These are phyloP conservation scores for Endotrypanum monterogeii DNA, from an alignment of 208 protist species.

Conservation along the genomic window DNA sequence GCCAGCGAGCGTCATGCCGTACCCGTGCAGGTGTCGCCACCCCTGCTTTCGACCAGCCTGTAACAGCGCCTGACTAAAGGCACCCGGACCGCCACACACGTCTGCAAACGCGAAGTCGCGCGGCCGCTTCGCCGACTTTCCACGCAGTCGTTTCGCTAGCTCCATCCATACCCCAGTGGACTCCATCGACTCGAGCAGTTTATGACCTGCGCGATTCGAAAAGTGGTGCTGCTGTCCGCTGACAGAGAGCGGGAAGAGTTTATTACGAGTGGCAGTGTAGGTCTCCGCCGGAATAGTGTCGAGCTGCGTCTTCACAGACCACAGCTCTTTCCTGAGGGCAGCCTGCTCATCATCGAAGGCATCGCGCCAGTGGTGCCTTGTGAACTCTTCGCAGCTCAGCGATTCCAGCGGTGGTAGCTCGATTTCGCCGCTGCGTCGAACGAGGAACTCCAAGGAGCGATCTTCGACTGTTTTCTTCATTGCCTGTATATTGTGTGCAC, in stretches of 20 bases:
- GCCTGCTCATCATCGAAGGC: slow-evolving; percentile 70
- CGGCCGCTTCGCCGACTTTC: slow-evolving; percentile 22
- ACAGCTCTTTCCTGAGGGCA: slow-evolving; percentile 46
- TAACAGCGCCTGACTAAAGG: slow-evolving; percentile 87
- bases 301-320: slow-evolving; percentile 63
- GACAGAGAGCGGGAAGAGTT: slow-evolving; percentile 70
- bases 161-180: slow-evolving; percentile 69
- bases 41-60: slow-evolving; percentile 33
- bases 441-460: slow-evolving; percentile 70
- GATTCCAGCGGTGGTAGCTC: slow-evolving; percentile 38
- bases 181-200: slow-evolving; percentile 89
- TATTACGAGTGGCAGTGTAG: slow-evolving; percentile 62
- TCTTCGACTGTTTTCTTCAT: slow-evolving; percentile 46
- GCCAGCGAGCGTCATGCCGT: slow-evolving; percentile 82
- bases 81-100: slow-evolving; percentile 89
- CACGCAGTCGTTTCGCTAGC: slow-evolving; percentile 24
- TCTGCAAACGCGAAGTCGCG: slow-evolving; percentile 75
- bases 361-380: slow-evolving; percentile 64
- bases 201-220: slow-evolving; percentile 90
- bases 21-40: slow-evolving; percentile 56
- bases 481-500: neutral
- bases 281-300: slow-evolving; percentile 40
- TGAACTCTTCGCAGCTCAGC: slow-evolving; percentile 29
- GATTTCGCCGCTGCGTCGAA: slow-evolving; percentile 37
- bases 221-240: slow-evolving; percentile 43